Conservation (phyloP, 75 land plant genomes). For the Pseudotsuga menziesii region DNA sequence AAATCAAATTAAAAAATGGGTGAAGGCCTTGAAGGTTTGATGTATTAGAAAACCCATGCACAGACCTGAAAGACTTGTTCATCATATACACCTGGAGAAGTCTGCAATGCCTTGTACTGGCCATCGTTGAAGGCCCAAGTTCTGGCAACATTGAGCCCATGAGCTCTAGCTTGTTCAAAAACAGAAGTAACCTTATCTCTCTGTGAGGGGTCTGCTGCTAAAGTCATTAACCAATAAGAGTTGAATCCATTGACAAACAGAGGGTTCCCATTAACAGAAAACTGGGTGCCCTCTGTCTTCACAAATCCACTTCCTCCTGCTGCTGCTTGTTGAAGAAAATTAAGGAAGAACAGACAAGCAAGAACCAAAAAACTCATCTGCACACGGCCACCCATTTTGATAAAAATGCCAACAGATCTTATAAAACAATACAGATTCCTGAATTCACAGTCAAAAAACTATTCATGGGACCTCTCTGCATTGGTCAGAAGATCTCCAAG, state of each 20-base stretch:
- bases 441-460: too few species aligned
- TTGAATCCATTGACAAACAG: slow-evolving; percentile 75
- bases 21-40: background rate
- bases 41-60: background rate
- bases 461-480: background rate
- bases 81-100: slow-evolving; percentile 38
- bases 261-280: slow-evolving; percentile 46
- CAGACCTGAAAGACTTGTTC: slow-evolving; percentile 38
- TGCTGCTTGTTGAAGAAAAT: slow-evolving; percentile 9
- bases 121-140: slow-evolving; percentile 80
- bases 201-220: slow-evolving; percentile 35
- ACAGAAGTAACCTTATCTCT: slow-evolving; percentile 38
- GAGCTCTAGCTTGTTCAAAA: slow-evolving; percentile 38
- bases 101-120: slow-evolving; percentile 22
- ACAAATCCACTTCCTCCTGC: slow-evolving; percentile 26
- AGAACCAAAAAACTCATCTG: background rate
- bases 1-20: background rate
- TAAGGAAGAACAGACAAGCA: background rate
- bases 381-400: slow-evolving; percentile 5
- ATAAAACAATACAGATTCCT: background rate
- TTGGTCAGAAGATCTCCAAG: too few species aligned
- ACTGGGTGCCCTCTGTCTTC: slow-evolving; percentile 29
- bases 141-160: slow-evolving; percentile 56
- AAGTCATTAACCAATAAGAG: slow-evolving; percentile 76
- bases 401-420: background rate